Base-by-base conservation (phyloP, 2,329 filamentous ascomycete species). In the Beauveria sp. region DNA sequence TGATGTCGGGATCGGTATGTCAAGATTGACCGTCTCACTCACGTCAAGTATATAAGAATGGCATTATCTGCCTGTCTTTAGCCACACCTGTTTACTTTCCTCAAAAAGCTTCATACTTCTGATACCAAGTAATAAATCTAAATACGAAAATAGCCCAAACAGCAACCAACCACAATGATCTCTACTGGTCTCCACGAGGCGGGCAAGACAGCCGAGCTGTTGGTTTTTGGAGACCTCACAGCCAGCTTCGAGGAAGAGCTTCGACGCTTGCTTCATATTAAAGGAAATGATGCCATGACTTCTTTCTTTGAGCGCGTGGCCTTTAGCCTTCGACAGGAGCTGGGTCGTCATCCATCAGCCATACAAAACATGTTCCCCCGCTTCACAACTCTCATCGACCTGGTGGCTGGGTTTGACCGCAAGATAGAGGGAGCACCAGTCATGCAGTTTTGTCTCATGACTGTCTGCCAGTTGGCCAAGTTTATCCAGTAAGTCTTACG, bases 321-420 rank as follows among this genome's bases (percentile, higher is more conserved):
- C 14, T 65, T 64, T 9, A 61, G 51, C 14, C 62, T 70, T 5
- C 62, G 67, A 37, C 60, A 64, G 41, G 66, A 70, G 20, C 62
- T 70, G 3, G 67, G 67, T 5, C 30, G 54, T 5, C 61, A 67
- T 14, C 48, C 64, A 8, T 61, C 61, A 1, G 40, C 60, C 3
- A 47, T 62, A 3, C 67, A 68, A 43, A 52, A 52, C 2, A 34
- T 68, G 20, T 70, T 70, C 48, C 68, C 69, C 50, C 65, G 63
- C 3, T 70, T 70, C 50, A 69, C 68, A 1, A 69, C 68, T 1
- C 66, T 70, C 6, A 65, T 69, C 22, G 69, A 70, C 18, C 56
- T 70, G 51, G 30, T 53, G 20, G 34, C 51, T 24, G 51, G 4
- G 62, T 57, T 64, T 3, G 63, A 62, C 8, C 64, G 68, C 20